A percentile compares a stretch with the other conserved stretches of the same genome.
phyloP scores from a whole-genome alignment of 2,329 filamentous ascomycete genomes.

The Sarocladium strictum region DNA sequence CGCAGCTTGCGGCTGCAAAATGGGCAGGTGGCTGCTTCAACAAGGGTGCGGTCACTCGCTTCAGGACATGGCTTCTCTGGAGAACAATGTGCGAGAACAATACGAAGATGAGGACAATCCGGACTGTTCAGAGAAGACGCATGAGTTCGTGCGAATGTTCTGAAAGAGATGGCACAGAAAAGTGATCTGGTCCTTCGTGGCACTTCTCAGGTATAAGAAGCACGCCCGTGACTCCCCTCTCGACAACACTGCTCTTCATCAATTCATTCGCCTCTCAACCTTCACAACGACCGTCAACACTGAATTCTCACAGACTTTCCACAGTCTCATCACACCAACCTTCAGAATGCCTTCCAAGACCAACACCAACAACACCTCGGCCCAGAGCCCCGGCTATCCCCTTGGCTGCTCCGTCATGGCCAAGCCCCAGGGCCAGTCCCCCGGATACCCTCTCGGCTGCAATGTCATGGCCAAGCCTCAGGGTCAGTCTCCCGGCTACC shows the following conservation, averaged over 20 bases:
- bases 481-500: slow-evolving; percentile 17
- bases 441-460: slow-evolving; percentile 22
- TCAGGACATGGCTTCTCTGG: no score
- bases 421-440: slow-evolving; percentile 20
- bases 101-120: slow-evolving; percentile 1
- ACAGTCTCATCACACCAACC: slow-evolving; percentile 19
- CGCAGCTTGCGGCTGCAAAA: no score
- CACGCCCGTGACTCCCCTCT: slow-evolving; percentile 1
- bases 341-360: slow-evolving; percentile 25
- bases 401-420: slow-evolving; percentile 24
- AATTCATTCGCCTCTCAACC: slow-evolving; percentile 13
- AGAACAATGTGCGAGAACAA: no score
- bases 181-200: not conserved
- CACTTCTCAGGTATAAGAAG: slow-evolving; percentile 10
- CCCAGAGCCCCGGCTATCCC: slow-evolving; percentile 20
- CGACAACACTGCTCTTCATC: slow-evolving; percentile 10
- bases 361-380: slow-evolving; percentile 17
- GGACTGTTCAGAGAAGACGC: no score
- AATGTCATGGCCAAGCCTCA: slow-evolving; percentile 24
- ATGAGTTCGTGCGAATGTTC: no score
- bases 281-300: slow-evolving; percentile 20
- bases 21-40: not conserved
- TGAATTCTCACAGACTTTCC: slow-evolving; percentile 17
- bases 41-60: no score
- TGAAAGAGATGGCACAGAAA: not conserved